Conservation (phyloP, 179 eudicot genomes). For the Corrigiola litoralis region DNA sequence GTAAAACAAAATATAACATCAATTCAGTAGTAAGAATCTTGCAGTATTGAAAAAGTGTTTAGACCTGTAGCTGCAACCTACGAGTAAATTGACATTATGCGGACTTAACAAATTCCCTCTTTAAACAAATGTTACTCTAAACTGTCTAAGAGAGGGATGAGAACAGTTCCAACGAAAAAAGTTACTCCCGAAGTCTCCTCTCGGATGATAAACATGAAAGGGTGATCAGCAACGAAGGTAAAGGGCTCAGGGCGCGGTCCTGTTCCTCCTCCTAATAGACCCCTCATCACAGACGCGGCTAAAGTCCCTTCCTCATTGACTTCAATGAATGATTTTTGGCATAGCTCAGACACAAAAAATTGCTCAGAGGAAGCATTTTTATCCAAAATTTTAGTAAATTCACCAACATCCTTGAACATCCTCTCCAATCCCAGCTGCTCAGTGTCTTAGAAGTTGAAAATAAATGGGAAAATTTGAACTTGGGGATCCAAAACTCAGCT, state of each 20-base stretch:
- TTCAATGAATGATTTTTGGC: slow-evolving; percentile 25
- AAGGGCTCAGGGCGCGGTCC: not conserved
- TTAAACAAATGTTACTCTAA: too few species aligned
- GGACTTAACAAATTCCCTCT: too few species aligned
- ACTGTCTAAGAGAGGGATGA: too few species aligned
- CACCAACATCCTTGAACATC: slow-evolving; percentile 6
- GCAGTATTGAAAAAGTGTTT: too few species aligned
- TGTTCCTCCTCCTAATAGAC: not conserved
- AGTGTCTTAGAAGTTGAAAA: slow-evolving; percentile 19
- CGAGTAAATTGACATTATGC: too few species aligned
- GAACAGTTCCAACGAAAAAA: slow-evolving; percentile 16
- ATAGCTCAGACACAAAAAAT: slow-evolving; percentile 21
- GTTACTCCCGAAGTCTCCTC: slow-evolving; percentile 19
- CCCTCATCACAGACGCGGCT: slow-evolving; percentile 20
- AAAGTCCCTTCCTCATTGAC: slow-evolving; percentile 32
- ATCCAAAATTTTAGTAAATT: slow-evolving; percentile 23
- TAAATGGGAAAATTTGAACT: slow-evolving; percentile 22
- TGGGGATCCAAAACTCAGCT: slow-evolving; percentile 20
- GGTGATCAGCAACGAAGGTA: slow-evolving; percentile 25
- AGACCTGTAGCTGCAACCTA: too few species aligned
- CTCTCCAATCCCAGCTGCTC: slow-evolving; percentile 10
- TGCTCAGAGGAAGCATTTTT: too few species aligned
- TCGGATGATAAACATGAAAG: slow-evolving; percentile 18
- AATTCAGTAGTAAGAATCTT: too few species aligned
- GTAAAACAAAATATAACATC: too few species aligned